Base-by-base conservation (phyloP, 139 green algal species). In the Mesotaenium endlicherianum region DNA sequence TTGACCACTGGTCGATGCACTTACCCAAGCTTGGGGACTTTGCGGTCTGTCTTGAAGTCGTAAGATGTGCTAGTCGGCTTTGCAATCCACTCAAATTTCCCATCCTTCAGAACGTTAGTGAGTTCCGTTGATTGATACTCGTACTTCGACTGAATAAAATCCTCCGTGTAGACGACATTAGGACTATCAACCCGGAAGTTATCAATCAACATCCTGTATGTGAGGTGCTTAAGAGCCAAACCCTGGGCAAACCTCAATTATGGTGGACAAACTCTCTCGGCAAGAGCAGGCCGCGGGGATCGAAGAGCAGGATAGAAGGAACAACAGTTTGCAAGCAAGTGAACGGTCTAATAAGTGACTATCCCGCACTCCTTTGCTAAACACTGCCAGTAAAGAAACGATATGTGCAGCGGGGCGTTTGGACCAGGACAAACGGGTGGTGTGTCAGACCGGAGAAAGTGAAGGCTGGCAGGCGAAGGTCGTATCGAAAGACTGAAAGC, bases 21-120 rank as follows among this genome's bases (percentile, higher is more conserved):
- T 70, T 75, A 87, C 82, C 95, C 96, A 1, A 99, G 88, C 90
- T 98, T 99, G 2, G 96, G 96, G 1, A 99, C 93, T 1, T 86
- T 83, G 1, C 89, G 92, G 81, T 94, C 78, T 11, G 94, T 97
- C 30, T 86, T 87, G 77, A 99, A 98, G 71, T 97, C 79, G 70
- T 95, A 98, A 4, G 81, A 83, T n/a, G 82, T 89, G 8, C 60
- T 88, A 11, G 69, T 91, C 0, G 96, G 96, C 76, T 89, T 91
- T 2, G 98, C 91, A 2, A 89, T 86, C 93, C 92, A 97, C 34
- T 90, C 80, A 20, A 47, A 43, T 31, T 71, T 90, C 45, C 93
- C 93, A 8, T 93, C 91, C 1, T 77, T 75, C 1, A 64, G 81
- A 17, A 88, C 88, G 34, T 85, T 41, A 0, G 44, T 45, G 49